A percentile compares a stretch with the other conserved stretches of the same genome.
These are phyloP conservation scores for Aspergillus hortae DNA, from an alignment of 2,329 filamentous ascomycete species.

Conservation along the genomic window DNA sequence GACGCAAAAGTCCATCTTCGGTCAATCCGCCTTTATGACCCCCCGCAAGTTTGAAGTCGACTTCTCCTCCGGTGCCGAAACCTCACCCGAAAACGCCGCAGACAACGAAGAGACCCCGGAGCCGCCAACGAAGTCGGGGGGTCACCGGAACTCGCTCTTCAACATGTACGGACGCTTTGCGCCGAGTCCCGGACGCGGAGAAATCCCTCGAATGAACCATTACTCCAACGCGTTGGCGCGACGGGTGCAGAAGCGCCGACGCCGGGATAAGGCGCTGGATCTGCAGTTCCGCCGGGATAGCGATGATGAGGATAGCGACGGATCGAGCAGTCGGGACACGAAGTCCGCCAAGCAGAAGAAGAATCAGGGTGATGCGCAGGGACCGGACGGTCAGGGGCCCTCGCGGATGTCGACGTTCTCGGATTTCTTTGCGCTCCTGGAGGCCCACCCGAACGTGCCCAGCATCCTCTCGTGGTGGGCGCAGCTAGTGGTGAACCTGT, in stretches of 20 bases:
- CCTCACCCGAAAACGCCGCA: conserved; percentile 40
- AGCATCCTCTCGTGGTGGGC: conserved; percentile 64
- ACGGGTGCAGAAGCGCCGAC: conserved; percentile 48
- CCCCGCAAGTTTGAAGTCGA: conserved; percentile 47
- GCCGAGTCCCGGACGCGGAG: conserved; percentile 60
- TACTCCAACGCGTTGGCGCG: conserved; percentile 44
- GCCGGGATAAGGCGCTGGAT: conserved; percentile 46
- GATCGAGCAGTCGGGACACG: conserved; percentile 34
- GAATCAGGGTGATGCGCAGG: conserved; percentile 12
- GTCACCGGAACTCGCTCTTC: conserved; percentile 39
- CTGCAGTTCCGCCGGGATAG: conserved; percentile 38
- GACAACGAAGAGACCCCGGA: conserved; percentile 50
- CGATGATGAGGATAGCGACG: conserved; percentile 40
- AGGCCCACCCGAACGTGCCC: conserved; percentile 62
- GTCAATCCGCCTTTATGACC: conserved; percentile 46
- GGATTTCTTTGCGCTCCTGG: conserved; percentile 59
- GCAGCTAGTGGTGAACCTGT: conserved; percentile 54
- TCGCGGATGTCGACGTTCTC: conserved; percentile 41
- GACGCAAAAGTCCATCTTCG: conserved; percentile 33
- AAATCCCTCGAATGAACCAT: conserved; percentile 54
- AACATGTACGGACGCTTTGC: conserved; percentile 42
- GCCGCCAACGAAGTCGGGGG: conserved; percentile 24
- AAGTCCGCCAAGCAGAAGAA: conserved; percentile 27
- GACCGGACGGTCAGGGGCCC: conserved; percentile 15
- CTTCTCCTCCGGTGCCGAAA: conserved; percentile 47